A percentile compares a stretch with the other conserved stretches of the same genome.
phyloP scores from a whole-genome alignment of 163 green algal genomes.

The Dunaliella salina region DNA sequence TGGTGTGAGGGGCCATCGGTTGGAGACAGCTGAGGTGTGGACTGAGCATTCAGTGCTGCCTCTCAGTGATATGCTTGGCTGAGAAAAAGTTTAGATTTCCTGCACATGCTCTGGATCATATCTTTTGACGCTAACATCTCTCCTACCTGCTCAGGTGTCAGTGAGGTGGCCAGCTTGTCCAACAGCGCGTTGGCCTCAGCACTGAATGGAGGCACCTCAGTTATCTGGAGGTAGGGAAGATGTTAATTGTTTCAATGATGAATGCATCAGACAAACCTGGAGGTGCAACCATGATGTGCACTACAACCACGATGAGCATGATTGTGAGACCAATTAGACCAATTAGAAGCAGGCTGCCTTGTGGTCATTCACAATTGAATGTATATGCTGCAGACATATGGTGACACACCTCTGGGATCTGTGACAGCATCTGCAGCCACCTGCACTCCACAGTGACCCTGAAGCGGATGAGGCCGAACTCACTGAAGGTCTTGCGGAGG shows the following conservation, averaged over 20 bases:
- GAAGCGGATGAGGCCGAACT: slow-evolving; percentile 94
- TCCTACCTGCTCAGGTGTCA: slow-evolving; percentile 54
- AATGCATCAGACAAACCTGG: neutral
- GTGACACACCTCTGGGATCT: slow-evolving; percentile 42
- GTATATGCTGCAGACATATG: neutral
- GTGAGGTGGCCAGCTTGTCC: slow-evolving; percentile 64
- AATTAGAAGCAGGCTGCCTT: too few relatives aligned
- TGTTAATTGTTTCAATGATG: neutral
- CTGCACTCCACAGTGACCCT: slow-evolving; percentile 88
- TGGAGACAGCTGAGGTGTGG: too few relatives aligned
- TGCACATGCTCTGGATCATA: too few relatives aligned
- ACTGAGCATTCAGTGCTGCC: too few relatives aligned
- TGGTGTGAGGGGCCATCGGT: too few relatives aligned
- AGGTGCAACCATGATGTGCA: neutral
- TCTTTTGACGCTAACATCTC: too few relatives aligned
- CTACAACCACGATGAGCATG: too few relatives aligned
- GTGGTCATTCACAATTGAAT: too few relatives aligned
- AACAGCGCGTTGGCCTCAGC: slow-evolving; percentile 68
- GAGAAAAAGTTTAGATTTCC: too few relatives aligned
- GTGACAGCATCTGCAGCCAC: slow-evolving; percentile 89
- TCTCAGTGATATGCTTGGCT: too few relatives aligned
- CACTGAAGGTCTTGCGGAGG: slow-evolving; percentile 85
- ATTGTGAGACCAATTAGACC: too few relatives aligned
- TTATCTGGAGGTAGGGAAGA: slow-evolving; percentile 9
- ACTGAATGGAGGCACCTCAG: slow-evolving; percentile 77